phyloP scores from a whole-genome alignment of 805 yeast genomes.

The Candida pseudofarinosa region DNA sequence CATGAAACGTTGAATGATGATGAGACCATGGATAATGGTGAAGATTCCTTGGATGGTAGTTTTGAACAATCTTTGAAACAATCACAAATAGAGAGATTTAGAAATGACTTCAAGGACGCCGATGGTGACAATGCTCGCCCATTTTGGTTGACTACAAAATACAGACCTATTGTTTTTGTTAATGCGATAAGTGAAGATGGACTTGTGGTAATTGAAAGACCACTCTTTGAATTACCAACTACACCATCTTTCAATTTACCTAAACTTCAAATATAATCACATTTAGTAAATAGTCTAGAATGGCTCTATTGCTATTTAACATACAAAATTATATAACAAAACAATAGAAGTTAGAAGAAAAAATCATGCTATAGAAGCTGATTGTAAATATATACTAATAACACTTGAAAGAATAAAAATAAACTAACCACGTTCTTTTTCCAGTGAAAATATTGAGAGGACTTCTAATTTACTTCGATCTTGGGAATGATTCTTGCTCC shows the following conservation, averaged over 20 bases:
- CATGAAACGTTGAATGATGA: slow-evolving; percentile 23
- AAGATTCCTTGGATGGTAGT: slow-evolving; percentile 19
- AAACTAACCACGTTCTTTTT: too few species aligned
- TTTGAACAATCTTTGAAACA: slow-evolving; percentile 27
- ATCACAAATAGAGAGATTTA: slow-evolving; percentile 26
- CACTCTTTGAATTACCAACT: slow-evolving; percentile 51
- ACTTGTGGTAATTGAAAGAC: slow-evolving; percentile 74
- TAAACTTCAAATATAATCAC: slow-evolving; percentile 39
- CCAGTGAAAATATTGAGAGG: too few species aligned
- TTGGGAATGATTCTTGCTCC: slow-evolving; percentile 51
- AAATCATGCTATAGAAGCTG: too few species aligned
- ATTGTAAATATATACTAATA: not conserved
- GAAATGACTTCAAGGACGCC: slow-evolving; percentile 39
- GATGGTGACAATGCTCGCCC: slow-evolving; percentile 38
- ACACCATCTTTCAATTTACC: slow-evolving; percentile 65
- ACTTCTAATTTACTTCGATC: too few species aligned
- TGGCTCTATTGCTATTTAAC: not conserved
- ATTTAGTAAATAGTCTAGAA: slow-evolving; percentile 2
- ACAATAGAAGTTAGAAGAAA: too few species aligned
- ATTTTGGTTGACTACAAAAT: slow-evolving; percentile 75
- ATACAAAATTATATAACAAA: not conserved
- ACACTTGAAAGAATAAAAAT: not conserved
- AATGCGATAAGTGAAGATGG: slow-evolving; percentile 52
- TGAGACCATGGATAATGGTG: slow-evolving; percentile 19
- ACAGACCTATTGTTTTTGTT: slow-evolving; percentile 65